Conservation (phyloP, 2,329 filamentous ascomycete genomes). For the Calonectria hongkongensis region DNA sequence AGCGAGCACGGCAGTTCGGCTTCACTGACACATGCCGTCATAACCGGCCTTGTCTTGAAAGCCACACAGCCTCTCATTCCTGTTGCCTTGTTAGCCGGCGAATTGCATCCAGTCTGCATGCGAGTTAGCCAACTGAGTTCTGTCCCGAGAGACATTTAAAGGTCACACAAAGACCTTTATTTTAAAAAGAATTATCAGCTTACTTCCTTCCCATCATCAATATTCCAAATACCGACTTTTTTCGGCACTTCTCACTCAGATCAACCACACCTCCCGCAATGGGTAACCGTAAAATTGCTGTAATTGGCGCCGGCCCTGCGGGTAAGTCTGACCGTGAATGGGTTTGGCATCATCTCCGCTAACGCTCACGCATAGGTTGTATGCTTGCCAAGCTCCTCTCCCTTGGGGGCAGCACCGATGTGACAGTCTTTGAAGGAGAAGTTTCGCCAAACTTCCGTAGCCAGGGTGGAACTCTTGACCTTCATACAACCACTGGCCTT, state of each 20-base stretch:
- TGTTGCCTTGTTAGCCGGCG: background rate
- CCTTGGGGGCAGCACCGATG: conserved; percentile 64
- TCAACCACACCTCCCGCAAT: conserved; percentile 34
- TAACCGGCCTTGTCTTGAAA: background rate
- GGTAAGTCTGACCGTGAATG: conserved; percentile 42
- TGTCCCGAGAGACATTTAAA: conserved; percentile 4
- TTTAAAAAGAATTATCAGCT: background rate
- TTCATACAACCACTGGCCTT: conserved; percentile 71
- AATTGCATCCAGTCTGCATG: background rate
- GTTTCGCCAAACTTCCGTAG: conserved; percentile 64
- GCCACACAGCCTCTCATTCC: background rate
- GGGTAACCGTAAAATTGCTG: conserved; percentile 51
- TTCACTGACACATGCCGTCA: conserved; percentile 4
- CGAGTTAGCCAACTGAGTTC: background rate
- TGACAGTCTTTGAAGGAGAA: conserved; percentile 71
- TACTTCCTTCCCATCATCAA: background rate
- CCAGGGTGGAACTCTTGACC: conserved; percentile 73
- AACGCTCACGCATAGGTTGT: conserved; percentile 46
- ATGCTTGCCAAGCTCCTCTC: conserved; percentile 69
- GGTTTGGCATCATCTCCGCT: background rate
- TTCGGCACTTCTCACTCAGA: background rate
- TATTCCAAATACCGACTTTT: conserved; percentile 2
- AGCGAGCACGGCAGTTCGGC: background rate
- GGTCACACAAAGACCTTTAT: background rate
- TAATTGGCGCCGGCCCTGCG: conserved; percentile 56